These are phyloP conservation scores for Cytospora paraplurivora DNA, from an alignment of 2,329 filamentous ascomycete species.

Conservation along the genomic window DNA sequence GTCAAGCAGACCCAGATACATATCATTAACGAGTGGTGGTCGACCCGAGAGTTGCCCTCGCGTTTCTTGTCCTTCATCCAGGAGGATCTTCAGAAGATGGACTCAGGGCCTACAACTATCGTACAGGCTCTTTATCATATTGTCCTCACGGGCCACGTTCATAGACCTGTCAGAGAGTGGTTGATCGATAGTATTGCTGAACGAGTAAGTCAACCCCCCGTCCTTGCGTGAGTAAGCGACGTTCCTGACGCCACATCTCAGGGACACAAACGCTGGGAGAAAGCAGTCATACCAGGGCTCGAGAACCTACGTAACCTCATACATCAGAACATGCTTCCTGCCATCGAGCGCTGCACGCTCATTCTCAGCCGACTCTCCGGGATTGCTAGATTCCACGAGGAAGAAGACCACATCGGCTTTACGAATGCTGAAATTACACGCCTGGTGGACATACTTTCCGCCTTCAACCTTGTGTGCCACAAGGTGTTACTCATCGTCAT, in stretches of 20 bases:
- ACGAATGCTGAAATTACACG: constrained; percentile 63
- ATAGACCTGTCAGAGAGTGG: constrained; percentile 79
- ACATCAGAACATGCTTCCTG: constrained; percentile 87
- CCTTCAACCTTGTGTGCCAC: constrained; percentile 74
- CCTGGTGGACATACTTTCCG: constrained; percentile 71
- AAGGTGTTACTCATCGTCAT: constrained; percentile 71
- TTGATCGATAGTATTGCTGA: constrained; percentile 81
- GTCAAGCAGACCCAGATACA: constrained; percentile 78
- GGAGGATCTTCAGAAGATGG: constrained; percentile 69
- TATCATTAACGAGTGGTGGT: constrained; percentile 81
- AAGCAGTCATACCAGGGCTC: constrained; percentile 76
- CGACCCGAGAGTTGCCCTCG: constrained; percentile 74
- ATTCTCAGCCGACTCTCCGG: constrained; percentile 82
- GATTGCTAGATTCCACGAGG: constrained; percentile 76
- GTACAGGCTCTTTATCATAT: constrained; percentile 81
- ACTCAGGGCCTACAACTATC: constrained; percentile 60
- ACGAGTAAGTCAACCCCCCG: constrained; percentile 55
- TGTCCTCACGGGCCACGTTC: constrained; percentile 79
- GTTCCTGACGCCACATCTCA: constrained; percentile 39
- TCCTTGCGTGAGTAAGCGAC: background rate
- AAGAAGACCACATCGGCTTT: constrained; percentile 67
- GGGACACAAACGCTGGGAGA: constrained; percentile 96
- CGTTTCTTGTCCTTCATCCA: constrained; percentile 79
- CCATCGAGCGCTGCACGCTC: constrained; percentile 78
- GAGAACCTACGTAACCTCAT: constrained; percentile 75